Evolutionary conservation across 2,329 filamentous ascomycete species (phyloP).

Genomic region (Dothideomycetes sp.): DNA sequence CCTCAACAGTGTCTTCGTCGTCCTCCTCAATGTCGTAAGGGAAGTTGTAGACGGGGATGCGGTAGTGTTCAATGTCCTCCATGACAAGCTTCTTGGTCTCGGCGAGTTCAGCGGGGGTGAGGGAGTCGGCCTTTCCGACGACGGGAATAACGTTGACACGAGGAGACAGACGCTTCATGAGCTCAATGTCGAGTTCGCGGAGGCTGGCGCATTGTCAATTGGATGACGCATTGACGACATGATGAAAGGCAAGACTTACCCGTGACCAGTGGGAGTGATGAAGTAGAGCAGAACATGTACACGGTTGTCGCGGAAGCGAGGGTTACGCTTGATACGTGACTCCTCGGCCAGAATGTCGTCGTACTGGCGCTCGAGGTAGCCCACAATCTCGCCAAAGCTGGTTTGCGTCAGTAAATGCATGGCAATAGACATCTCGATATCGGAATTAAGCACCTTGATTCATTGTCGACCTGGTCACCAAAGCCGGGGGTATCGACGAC

Average conservation of each 20-base stretch:
- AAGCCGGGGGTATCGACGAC: conserved; percentile 98
- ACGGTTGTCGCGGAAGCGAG: conserved; percentile 97
- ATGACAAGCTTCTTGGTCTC: conserved; percentile 99
- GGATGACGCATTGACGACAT: too few relatives aligned
- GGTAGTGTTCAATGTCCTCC: conserved; percentile 99
- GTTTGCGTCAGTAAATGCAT: conserved; percentile 24
- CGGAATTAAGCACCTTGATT: conserved; percentile 58
- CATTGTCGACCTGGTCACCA: conserved; percentile 98
- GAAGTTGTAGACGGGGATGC: conserved; percentile 99
- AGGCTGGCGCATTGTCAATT: conserved; percentile 48
- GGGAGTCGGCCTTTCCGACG: conserved; percentile 94
- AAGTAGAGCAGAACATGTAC: conserved; percentile 98
- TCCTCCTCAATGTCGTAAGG: conserved; percentile 99
- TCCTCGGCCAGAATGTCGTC: conserved; percentile 98
- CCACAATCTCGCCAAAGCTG: conserved; percentile 95
- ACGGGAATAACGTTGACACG: conserved; percentile 98
- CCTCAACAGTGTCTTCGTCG: conserved; percentile 97
- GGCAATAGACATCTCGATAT: neutral
- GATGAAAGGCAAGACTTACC: too few relatives aligned
- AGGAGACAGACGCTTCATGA: conserved; percentile 98
- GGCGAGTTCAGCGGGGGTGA: conserved; percentile 90
- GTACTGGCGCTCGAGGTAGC: conserved; percentile 97
- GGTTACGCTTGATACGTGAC: conserved; percentile 99
- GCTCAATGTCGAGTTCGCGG: conserved; percentile 96
- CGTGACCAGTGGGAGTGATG: conserved; percentile 95